phyloP scores from a whole-genome alignment of 179 eudicot genomes.

The Kewa caespitosa region DNA sequence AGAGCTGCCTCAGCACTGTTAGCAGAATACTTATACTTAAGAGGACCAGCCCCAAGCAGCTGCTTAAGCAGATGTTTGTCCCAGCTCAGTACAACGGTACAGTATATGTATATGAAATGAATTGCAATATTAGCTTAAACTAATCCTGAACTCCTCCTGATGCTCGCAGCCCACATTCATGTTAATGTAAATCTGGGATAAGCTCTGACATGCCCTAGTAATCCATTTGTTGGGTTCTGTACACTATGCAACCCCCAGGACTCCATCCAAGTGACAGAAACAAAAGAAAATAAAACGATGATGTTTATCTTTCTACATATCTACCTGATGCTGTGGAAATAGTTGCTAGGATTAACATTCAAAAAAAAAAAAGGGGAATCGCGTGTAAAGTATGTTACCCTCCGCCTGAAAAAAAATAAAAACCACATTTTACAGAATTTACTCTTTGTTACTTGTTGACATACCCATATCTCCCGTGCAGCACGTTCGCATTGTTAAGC shows the following conservation, averaged over 20 bases:
- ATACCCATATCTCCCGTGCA: constrained; percentile 33
- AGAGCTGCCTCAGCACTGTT: background rate
- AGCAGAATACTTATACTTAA: too few species aligned
- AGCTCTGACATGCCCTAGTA: background rate
- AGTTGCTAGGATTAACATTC: background rate
- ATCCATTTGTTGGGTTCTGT: background rate
- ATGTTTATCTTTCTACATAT: background rate
- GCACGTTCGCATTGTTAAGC: constrained; percentile 90
- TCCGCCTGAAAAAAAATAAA: too few species aligned
- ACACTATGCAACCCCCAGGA: background rate
- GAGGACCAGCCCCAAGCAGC: constrained; percentile 3
- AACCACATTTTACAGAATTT: too few species aligned
- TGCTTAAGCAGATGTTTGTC: background rate
- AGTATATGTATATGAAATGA: background rate
- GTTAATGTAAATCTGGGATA: background rate
- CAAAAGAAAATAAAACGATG: background rate
- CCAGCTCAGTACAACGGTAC: background rate
- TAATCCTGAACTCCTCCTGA: background rate
- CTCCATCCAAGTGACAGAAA: background rate
- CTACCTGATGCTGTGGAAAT: background rate
- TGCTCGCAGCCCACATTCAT: background rate
- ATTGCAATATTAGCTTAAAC: background rate
- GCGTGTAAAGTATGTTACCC: too few species aligned
- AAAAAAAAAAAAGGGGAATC: too few species aligned
- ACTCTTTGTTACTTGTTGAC: background rate